Conservation (phyloP, 192 early-diverging fungal genomes). For the Linnemannia hyalina region DNA sequence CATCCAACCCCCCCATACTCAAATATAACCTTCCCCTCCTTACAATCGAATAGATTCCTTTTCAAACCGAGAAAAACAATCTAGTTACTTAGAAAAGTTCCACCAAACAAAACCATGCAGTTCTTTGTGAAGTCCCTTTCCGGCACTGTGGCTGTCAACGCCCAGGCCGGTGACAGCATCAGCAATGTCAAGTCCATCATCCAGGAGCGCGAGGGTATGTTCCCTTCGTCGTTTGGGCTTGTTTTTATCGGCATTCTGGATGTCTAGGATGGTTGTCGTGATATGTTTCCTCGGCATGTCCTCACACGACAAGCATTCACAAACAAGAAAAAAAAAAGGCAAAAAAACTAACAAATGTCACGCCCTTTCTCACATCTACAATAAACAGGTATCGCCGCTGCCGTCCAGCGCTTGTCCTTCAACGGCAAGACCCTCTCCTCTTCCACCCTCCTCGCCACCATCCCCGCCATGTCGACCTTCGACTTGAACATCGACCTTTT, state of each 20-base stretch:
- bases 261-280: not conserved
- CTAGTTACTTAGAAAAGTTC: conserved; percentile 66
- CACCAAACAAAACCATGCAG: conserved; percentile 59
- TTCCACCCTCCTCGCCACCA: conserved; percentile 30
- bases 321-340: not conserved
- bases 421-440: conserved; percentile 60
- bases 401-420: conserved; percentile 65
- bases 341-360: not conserved
- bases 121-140: conserved; percentile 75
- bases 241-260: not conserved
- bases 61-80: conserved; percentile 64
- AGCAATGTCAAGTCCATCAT: conserved; percentile 69
- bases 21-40: not conserved
- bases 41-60: conserved; percentile 38
- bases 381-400: conserved; percentile 27
- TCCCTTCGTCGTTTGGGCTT: not conserved
- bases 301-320: not conserved
- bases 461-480: conserved; percentile 57
- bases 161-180: conserved; percentile 60
- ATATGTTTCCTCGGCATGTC: too few species aligned
- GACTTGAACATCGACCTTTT: conserved; percentile 67
- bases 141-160: conserved; percentile 71
- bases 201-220: conserved; percentile 65
- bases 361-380: not conserved
- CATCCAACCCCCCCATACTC: not conserved